Percentiles rank a stretch among this genome's conserved stretches.
These are phyloP conservation scores for Waltiozyma sp. DNA, from an alignment of 1,139 yeast species.

Conservation along the genomic window DNA sequence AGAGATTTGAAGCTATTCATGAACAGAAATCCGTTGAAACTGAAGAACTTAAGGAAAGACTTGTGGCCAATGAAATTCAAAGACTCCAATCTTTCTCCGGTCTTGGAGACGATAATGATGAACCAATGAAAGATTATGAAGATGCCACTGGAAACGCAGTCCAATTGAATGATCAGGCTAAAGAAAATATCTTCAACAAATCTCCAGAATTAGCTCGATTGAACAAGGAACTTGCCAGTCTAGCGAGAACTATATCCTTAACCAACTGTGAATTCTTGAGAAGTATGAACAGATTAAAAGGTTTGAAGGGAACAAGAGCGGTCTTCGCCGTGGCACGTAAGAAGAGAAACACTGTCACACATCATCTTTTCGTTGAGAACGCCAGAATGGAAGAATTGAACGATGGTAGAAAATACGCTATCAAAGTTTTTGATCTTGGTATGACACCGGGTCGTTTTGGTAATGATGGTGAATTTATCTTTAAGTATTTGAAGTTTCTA, in stretches of 20 bases:
- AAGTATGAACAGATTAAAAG: conserved; percentile 48
- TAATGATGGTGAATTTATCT: conserved; percentile 49
- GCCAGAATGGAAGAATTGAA: conserved; percentile 75
- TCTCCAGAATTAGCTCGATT: conserved; percentile 19
- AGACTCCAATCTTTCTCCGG: background rate
- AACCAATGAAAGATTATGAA: conserved; percentile 4
- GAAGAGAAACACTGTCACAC: conserved; percentile 41
- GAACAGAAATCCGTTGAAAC: conserved; percentile 16
- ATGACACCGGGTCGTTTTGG: conserved; percentile 35
- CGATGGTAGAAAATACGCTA: conserved; percentile 46
- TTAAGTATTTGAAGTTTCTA: conserved; percentile 63
- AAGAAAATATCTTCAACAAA: conserved; percentile 17
- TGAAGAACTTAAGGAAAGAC: conserved; percentile 16
- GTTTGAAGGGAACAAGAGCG: conserved; percentile 63
- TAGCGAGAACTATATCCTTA: conserved; percentile 31
- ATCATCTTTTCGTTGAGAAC: conserved; percentile 70
- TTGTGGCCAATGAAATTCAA: conserved; percentile 7
- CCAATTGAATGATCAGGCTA: conserved; percentile 11
- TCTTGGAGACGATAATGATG: conserved; percentile 12
- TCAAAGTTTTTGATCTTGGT: conserved; percentile 73
- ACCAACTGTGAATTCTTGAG: conserved; percentile 49
- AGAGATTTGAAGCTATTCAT: conserved; percentile 28
- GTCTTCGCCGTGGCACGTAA: conserved; percentile 50
- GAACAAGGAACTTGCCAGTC: conserved; percentile 12
- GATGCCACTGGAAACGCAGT: conserved; percentile 1